Conservation (phyloP, 2,329 filamentous ascomycete species). For the Cyanodermella asteris region DNA sequence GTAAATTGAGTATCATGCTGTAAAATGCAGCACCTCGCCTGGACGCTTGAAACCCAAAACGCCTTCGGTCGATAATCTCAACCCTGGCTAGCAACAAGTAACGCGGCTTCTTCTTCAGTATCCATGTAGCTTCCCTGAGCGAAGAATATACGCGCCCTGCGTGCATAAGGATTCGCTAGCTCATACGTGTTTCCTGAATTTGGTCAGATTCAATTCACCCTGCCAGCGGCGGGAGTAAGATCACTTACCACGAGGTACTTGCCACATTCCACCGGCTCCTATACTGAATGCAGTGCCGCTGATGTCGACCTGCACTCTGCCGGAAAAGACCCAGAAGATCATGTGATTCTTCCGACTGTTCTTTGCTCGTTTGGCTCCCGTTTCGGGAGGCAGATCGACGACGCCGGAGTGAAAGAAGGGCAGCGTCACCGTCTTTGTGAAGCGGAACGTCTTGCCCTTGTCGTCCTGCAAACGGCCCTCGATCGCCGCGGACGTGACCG, state of each 20-base stretch:
- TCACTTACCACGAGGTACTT: conserved; percentile 74
- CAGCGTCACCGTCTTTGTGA: conserved; percentile 66
- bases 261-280: conserved; percentile 72
- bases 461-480: conserved; percentile 36
- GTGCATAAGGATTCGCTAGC: conserved; percentile 47
- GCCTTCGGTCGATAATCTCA: too few species aligned
- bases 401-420: conserved; percentile 79
- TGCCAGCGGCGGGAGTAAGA: too few species aligned
- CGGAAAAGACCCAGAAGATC: conserved; percentile 76
- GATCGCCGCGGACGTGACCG: conserved; percentile 35
- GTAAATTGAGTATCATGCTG: too few species aligned
- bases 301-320: conserved; percentile 60
- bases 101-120: too few species aligned
- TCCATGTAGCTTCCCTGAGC: conserved; percentile 55
- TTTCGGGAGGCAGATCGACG: conserved; percentile 65
- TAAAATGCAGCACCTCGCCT: too few species aligned
- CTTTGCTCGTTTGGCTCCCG: conserved; percentile 71
- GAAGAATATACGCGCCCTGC: conserved; percentile 67
- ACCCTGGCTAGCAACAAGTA: too few species aligned
- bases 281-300: conserved; percentile 51
- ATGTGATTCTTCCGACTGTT: conserved; percentile 94
- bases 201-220: too few species aligned
- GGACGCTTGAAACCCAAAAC: too few species aligned
- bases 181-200: too few species aligned
- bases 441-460: conserved; percentile 52